Evolutionary conservation across 305 asterid genomes (phyloP).

Genomic region (Solanum hybrid): DNA sequence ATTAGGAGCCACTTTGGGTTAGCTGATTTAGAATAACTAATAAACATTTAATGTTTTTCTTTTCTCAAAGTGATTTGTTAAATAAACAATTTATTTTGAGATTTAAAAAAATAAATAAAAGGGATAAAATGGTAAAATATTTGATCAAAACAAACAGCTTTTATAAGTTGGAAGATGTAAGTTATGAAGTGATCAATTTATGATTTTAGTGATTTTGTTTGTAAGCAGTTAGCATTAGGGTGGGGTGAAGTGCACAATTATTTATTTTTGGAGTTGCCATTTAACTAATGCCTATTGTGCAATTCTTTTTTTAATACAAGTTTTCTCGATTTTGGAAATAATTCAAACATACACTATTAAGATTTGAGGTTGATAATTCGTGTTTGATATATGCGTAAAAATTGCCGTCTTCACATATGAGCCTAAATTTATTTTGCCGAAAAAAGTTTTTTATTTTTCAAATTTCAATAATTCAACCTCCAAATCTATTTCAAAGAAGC

Average conservation of each 20-base stretch:
- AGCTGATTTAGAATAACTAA: not conserved
- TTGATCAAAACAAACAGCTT: not conserved
- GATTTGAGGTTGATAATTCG: not conserved
- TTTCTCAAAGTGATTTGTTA: not conserved
- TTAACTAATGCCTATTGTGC: not conserved
- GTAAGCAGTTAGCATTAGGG: not conserved
- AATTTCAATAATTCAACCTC: not conserved
- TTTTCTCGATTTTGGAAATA: not conserved
- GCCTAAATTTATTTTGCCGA: not conserved
- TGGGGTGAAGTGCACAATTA: not conserved
- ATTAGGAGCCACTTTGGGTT: not conserved
- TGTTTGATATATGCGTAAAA: not conserved
- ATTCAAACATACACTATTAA: not conserved
- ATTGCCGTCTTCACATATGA: not conserved
- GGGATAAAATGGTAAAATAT: not conserved
- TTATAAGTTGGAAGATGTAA: not conserved
- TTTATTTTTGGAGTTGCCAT: too few species aligned
- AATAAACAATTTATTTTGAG: not conserved
- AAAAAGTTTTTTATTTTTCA: not conserved
- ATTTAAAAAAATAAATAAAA: not conserved
- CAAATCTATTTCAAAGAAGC: not conserved
- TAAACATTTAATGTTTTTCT: not conserved
- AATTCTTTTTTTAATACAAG: not conserved
- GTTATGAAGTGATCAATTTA: not conserved
- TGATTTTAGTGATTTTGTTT: not conserved